A percentile compares a stretch with the other conserved stretches of the same genome.
Evolutionary conservation across 2,329 filamentous ascomycete genomes (phyloP).

Genomic region (Hymenoscyphus albidus): DNA sequence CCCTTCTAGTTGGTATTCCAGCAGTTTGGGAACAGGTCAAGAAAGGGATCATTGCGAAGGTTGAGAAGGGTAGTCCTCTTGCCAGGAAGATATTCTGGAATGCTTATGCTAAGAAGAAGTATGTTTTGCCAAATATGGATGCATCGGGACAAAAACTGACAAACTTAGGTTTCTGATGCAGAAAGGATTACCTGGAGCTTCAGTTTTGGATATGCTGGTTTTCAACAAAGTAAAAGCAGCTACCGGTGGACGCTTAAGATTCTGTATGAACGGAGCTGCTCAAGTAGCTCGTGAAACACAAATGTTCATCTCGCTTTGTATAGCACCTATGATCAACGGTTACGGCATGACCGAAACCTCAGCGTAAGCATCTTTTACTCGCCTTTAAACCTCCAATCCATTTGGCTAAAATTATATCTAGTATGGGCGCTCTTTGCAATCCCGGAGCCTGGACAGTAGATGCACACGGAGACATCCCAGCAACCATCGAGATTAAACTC

Average conservation of each 20-base stretch:
- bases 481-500: conserved; percentile 79
- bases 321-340: conserved; percentile 87
- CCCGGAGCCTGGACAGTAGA: conserved; percentile 75
- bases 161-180: conserved; percentile 45
- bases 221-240: conserved; percentile 87
- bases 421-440: conserved; percentile 75
- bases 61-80: conserved; percentile 64
- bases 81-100: conserved; percentile 72
- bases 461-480: conserved; percentile 72
- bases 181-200: conserved; percentile 58
- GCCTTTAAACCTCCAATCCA: conserved; percentile 33
- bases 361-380: conserved; percentile 46
- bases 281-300: conserved; percentile 82
- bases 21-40: conserved; percentile 95
- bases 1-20: conserved; percentile 85
- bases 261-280: conserved; percentile 90
- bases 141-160: conserved; percentile 33
- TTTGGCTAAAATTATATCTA: conserved; percentile 63
- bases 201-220: conserved; percentile 71
- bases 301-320: conserved; percentile 81
- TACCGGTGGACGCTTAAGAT: conserved; percentile 79
- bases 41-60: conserved; percentile 81
- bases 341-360: conserved; percentile 93
- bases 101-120: conserved; percentile 54
- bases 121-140: conserved; percentile 42